Conservation (phyloP, 2,329 filamentous ascomycete species). For the Hysterium pulicare region DNA sequence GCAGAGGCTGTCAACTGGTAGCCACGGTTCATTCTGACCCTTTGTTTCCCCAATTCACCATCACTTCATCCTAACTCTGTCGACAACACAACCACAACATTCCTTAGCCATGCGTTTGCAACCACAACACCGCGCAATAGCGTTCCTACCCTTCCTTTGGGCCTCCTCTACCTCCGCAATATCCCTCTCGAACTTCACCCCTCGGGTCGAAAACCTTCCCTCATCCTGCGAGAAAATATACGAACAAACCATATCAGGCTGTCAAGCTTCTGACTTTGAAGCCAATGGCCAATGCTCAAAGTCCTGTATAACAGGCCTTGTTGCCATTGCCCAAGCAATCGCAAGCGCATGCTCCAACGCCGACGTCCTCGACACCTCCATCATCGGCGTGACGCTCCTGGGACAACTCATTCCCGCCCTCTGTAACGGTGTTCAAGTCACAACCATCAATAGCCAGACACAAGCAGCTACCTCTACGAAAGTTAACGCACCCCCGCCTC, state of each 20-base stretch:
- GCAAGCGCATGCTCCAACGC: constrained; percentile 30
- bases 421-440: constrained; percentile 34
- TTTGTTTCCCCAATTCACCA: not conserved
- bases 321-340: constrained; percentile 32
- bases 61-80: constrained; percentile 8
- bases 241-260: constrained; percentile 39
- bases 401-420: constrained; percentile 38
- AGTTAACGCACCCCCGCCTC: constrained; percentile 5
- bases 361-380: constrained; percentile 36
- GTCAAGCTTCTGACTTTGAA: constrained; percentile 39
- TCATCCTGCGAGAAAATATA: constrained; percentile 40
- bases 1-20: not conserved
- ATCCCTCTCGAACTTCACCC: constrained; percentile 45
- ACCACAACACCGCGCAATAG: constrained; percentile 12
- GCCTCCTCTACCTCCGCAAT: constrained; percentile 32
- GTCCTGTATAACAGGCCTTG: constrained; percentile 40
- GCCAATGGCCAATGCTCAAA: constrained; percentile 24
- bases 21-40: not conserved
- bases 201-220: constrained; percentile 40
- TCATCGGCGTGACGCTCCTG: constrained; percentile 42
- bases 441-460: constrained; percentile 6
- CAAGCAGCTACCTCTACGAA: constrained; percentile 6
- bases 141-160: constrained; percentile 20
- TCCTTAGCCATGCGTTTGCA: constrained; percentile 18
- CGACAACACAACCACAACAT: constrained; percentile 4